Percentiles rank a stretch among this genome's conserved stretches.
Conservation (phyloP, 2,329 filamentous ascomycete genomes). For the Fusarium sp. region DNA sequence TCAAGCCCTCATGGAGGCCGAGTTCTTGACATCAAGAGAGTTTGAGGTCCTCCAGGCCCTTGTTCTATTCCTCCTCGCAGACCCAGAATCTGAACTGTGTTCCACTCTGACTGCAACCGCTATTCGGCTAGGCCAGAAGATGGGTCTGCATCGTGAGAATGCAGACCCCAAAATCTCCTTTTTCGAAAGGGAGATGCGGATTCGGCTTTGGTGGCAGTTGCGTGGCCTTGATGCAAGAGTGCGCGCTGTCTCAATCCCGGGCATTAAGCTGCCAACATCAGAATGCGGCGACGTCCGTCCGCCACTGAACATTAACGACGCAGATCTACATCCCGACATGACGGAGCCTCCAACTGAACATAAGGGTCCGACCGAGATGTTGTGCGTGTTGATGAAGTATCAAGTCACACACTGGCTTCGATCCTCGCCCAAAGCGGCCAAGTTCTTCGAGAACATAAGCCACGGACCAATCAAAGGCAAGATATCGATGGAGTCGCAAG, state of each 20-base stretch:
- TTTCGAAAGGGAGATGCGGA: conserved; percentile 46
- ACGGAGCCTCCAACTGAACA: conserved; percentile 58
- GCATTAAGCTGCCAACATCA: not conserved
- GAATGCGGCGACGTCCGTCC: conserved; percentile 46
- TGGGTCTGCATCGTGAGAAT: conserved; percentile 37
- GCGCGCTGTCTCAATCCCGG: conserved; percentile 5
- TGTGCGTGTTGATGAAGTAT: conserved; percentile 52
- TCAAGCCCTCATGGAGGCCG: conserved; percentile 41
- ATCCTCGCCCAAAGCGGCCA: conserved; percentile 35
- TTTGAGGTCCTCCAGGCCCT: conserved; percentile 49
- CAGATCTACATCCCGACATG: conserved; percentile 64
- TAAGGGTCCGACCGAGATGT: conserved; percentile 67
- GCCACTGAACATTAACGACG: conserved; percentile 69
- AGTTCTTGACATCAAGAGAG: conserved; percentile 44
- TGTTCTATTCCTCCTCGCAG: conserved; percentile 45
- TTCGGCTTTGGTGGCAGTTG: conserved; percentile 47
- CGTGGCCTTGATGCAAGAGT: conserved; percentile 34
- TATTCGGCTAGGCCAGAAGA: conserved; percentile 41
- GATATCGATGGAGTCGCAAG: conserved; percentile 20
- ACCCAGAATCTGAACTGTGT: conserved; percentile 46
- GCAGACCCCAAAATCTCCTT: conserved; percentile 25
- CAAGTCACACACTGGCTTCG: conserved; percentile 45
- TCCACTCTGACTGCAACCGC: conserved; percentile 40
- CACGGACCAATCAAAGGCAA: conserved; percentile 12
- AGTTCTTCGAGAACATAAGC: conserved; percentile 30